Evolutionary conservation across 2,329 filamentous ascomycete genomes (phyloP), one percentile per base, ranked within the genome.

Genomic region (Arachnomyces sp.): DNA sequence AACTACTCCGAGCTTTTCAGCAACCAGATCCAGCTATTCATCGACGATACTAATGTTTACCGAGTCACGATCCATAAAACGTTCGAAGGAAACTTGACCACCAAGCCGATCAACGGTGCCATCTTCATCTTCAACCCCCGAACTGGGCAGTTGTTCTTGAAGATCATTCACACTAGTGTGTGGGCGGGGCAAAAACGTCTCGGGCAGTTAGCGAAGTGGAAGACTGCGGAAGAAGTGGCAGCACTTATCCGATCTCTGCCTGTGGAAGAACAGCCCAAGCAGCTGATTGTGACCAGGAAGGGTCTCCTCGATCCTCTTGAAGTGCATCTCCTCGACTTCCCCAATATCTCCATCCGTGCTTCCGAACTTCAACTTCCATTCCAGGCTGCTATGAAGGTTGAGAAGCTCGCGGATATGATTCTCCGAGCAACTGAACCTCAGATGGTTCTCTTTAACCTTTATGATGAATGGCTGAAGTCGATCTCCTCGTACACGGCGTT

Each of bases 121-220:
- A 96, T 98, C 61, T 98, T 98, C 72, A 98, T 98, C 59, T 96
- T 98, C 77, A 98, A 98, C 61, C 92, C 93, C n/a, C 80, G 90
- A 43, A 98, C 92, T 38, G 92, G 92, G 37, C 92, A 98, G 58
- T 68, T 98, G 30, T 98, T 98, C 79, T 67, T 98, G 59, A 98
- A 98, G 75, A 96, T 98, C 54, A 98, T 98, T 51, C 93, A 98
- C 66, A 98, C 92, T 1, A 95, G 89, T 58, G 93, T 98, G 18
- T 98, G 92, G 92, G 92, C 92, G 38, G 92, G 92, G 40, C 92
- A 98, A 67, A 98, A 98, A 66, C 93, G 92, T 84, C 79, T 98
- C 25, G 93, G 93, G 50, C 92, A 98, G 64, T 70, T 98, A 50
- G 92, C 92, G 34, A 98, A 98, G 62, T 98, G 92, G 92, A 98